Evolutionary conservation across 2,329 filamentous ascomycete species (phyloP), one percentile per base, ranked within the genome.

Genomic region (Samsoniella hepiali): DNA sequence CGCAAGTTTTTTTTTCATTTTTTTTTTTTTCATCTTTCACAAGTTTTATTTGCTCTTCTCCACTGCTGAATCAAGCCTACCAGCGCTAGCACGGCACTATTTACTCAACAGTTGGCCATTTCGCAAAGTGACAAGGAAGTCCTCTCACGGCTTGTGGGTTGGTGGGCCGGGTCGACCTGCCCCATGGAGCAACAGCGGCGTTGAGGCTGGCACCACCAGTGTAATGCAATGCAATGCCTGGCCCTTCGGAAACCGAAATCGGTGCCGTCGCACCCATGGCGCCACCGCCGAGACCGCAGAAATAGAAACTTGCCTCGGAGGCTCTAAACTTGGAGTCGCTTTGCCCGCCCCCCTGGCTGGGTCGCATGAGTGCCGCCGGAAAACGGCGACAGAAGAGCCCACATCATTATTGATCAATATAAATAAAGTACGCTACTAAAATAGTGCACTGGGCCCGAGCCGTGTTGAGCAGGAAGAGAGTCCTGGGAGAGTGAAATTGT

Each of bases 171-270:
- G 40, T 61, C 49, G 31, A 61, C 36, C 38, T 45, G 49, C 58
- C 58, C 17, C 49, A 45, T 53, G 38, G 36, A 53, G 58, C 47
- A 13, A 47, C 22, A 13, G 40, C 8, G 8, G 13, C 40, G 2
- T n/a, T 7, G 29, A 31, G 11, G 10, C 13, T 7, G 42, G 17
- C 22, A 10, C 11, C 11, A 42, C 22, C 7, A 45, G 3, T 11
- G n/a, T 22, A 22, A 22, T 22, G 22, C 22, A 22, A 22, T 22
- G 22, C 22, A 22, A 49, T 45, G 42, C 27, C 27, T 6, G 45
- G 34, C 22, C 10, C 29, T 45, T 54, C 58, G 58, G 49, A 61
- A 45, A 54, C 58, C 58, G 58, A 61, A 54, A 45, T 10, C 22
- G 38, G 38, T 42, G 38, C 58, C 58, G 58, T 54, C 58, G 58